Base-by-base conservation (phyloP, 2,329 filamentous ascomycete species). In the Paecilomyces dactylethromorphus region DNA sequence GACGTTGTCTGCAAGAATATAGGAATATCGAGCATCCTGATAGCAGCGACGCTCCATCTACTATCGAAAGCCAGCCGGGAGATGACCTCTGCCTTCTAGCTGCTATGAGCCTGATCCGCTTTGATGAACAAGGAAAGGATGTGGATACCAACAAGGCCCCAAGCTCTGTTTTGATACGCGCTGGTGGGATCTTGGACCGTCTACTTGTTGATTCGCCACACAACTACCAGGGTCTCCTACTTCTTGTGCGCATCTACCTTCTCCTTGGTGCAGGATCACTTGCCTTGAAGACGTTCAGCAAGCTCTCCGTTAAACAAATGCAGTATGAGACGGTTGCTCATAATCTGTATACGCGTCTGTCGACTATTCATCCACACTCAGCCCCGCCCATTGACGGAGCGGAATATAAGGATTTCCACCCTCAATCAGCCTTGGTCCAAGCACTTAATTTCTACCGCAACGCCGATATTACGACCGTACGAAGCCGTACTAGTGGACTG, bases 301-400 rank as follows among this genome's bases (percentile, higher is more conserved):
- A 73, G 58, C 71, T 81, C 18, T 76, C 76, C 15, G 70, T 81
- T 55, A 81, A 81, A 63, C 78, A 81, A 56, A 63, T 81, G 59
- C 79, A 81, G 64, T 78, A 73, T 62, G 78, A 80, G 62, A 77
- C 75, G 18, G 73, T 81, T 52, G 75, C 76, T 6, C 78, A 81
- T 66, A 74, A 78, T 49, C 65, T 81, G 12, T 77, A 78, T 61
- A 79, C 78, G 0, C 76, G 78, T 21, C 71, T 81, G 49, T 75
- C 77, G 29, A 76, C 76, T 1, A 73, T 80, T 22, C 79, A 81
- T 59, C 79, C 79, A 35, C 71, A 76, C 54, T 67, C 72, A 26
- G 73, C 70, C 13, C 74, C 76, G 4, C 73, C 75, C 1, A 68
- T 72, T 54, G 74, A 76, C 55, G 71, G 70, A 10, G 69, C 68